Conservation (phyloP, 2,329 filamentous ascomycete genomes). For the Cytospora mali region DNA sequence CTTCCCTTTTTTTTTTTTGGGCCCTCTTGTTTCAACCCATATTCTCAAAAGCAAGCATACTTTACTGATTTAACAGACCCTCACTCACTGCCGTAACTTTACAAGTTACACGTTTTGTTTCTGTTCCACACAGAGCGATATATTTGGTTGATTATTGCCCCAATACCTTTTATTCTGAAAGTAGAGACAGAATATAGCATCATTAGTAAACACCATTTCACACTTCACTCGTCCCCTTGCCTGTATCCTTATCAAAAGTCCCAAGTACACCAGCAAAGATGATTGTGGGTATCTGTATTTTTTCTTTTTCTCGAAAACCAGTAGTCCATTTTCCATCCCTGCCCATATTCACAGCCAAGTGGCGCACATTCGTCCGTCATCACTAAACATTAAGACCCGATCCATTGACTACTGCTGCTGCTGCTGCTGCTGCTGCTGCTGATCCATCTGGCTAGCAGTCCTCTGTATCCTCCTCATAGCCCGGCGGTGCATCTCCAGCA, state of each 20-base stretch:
- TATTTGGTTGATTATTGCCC: too few species aligned
- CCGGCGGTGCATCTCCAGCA: conserved; percentile 76
- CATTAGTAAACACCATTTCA: too few species aligned
- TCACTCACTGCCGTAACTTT: too few species aligned
- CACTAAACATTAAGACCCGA: conserved; percentile 22
- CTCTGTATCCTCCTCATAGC: conserved; percentile 79
- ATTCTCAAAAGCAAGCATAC: too few species aligned
- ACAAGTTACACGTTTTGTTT: too few species aligned
- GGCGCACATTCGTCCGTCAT: background rate
- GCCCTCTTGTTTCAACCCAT: background rate
- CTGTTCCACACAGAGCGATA: too few species aligned
- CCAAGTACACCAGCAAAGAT: background rate
- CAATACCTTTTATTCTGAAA: too few species aligned
- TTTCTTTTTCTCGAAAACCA: conserved; percentile 3
- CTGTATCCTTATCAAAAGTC: background rate
- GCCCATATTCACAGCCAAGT: background rate
- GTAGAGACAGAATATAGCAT: too few species aligned
- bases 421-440: conserved; percentile 4
- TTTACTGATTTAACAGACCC: too few species aligned
- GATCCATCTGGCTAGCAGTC: conserved; percentile 35
- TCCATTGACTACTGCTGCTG: background rate
- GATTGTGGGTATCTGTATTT: conserved; percentile 22
- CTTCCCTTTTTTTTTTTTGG: background rate
- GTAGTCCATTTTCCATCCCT: background rate
- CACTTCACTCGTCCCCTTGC: too few species aligned